Evolutionary conservation across 225 moss, liverwort and hornwort species (phyloP).

Genomic region (Bryoerythrophyllum caledonicum): DNA sequence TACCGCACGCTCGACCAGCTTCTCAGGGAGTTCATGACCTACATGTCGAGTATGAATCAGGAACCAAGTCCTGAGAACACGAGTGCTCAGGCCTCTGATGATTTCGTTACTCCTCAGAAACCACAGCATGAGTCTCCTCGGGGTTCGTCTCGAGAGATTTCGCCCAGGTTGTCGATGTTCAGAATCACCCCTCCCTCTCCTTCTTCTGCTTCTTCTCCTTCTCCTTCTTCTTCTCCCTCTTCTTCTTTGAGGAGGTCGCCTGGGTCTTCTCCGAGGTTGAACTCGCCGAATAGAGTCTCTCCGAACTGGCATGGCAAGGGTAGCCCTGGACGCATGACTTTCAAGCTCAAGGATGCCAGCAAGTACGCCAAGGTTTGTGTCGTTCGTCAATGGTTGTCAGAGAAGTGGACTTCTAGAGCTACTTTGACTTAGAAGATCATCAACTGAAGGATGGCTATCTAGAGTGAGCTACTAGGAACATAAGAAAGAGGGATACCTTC

Average conservation of each 20-base stretch:
- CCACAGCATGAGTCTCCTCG: not conserved
- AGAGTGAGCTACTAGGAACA: too few relatives aligned
- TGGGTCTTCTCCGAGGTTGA: conserved; percentile 48
- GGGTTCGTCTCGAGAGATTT: conserved; percentile 22
- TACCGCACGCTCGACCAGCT: conserved; percentile 74
- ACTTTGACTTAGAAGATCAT: too few relatives aligned
- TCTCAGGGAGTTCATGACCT: conserved; percentile 74
- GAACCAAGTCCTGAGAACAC: conserved; percentile 27
- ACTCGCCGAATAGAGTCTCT: conserved; percentile 43
- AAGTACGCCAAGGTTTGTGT: conserved; percentile 82
- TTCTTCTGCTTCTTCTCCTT: not conserved
- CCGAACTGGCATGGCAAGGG: conserved; percentile 78
- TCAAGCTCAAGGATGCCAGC: conserved; percentile 88
- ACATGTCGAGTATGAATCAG: conserved; percentile 55
- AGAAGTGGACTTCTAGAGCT: not conserved
- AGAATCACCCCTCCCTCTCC: conserved; percentile 26
- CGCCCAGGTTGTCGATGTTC: conserved; percentile 20
- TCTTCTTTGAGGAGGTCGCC: conserved; percentile 42
- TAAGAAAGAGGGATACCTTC: too few relatives aligned
- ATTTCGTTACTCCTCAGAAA: not conserved
- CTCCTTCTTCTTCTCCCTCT: conserved; percentile 9
- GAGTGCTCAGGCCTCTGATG: not conserved
- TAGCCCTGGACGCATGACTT: conserved; percentile 74
- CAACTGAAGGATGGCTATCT: too few relatives aligned
- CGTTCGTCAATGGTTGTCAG: not conserved